Percentiles rank a stretch among this genome's conserved stretches.
Conservation (phyloP, 805 yeast species). For the Starmera amethionina region DNA sequence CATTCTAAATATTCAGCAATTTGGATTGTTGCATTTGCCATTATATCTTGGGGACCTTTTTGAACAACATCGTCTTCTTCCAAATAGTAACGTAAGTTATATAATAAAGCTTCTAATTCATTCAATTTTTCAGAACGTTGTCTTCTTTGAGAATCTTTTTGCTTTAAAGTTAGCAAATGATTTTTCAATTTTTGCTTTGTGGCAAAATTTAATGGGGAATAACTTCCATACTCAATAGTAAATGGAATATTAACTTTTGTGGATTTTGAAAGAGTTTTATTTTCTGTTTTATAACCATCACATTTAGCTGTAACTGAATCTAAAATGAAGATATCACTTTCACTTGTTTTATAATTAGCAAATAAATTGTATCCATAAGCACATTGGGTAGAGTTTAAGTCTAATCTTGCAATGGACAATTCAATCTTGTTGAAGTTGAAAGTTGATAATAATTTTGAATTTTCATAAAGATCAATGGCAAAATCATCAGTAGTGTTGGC, state of each 20-base stretch:
- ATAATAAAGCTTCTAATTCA: conserved; percentile 62
- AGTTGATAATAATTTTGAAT: conserved; percentile 11
- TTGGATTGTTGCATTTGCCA: conserved; percentile 25
- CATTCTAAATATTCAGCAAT: conserved; percentile 55
- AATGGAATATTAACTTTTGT: conserved; percentile 9
- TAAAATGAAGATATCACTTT: conserved; percentile 41
- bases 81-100: conserved; percentile 51
- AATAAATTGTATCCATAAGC: conserved; percentile 23
- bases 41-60: conserved; percentile 30
- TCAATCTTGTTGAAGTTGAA: conserved; percentile 12
- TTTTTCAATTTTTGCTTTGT: conserved; percentile 34
- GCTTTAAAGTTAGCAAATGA: conserved; percentile 43
- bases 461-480: conserved; percentile 26
- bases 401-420: conserved; percentile 14
- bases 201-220: conserved; percentile 39
- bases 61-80: conserved; percentile 39
- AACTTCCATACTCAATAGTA: conserved; percentile 26
- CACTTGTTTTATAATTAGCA: conserved; percentile 35
- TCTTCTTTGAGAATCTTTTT: conserved; percentile 44
- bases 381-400: conserved; percentile 29
- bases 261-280: conserved; percentile 3
- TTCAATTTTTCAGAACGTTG: conserved; percentile 53
- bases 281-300: conserved; percentile 11
- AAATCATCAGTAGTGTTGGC: conserved; percentile 20
- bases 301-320: conserved; percentile 37